phyloP scores from a whole-genome alignment of 139 green algal species.

The Tetraselmis chui region DNA sequence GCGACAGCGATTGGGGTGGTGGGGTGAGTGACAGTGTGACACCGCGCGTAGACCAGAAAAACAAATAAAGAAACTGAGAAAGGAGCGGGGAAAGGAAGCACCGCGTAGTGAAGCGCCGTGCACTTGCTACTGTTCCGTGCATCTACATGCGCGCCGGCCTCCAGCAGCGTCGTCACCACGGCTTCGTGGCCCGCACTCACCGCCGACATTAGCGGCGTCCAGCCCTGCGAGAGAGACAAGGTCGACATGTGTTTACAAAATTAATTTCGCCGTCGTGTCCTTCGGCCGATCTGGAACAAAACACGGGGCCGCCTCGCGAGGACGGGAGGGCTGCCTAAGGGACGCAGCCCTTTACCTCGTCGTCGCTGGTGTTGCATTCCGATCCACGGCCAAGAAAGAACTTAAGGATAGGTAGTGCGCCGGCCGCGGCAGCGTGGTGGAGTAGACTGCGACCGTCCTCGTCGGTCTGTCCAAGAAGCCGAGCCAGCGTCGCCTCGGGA shows the following conservation, averaged over 20 bases:
- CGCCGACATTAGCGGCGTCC: constrained; percentile 58
- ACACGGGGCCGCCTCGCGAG: too few relatives aligned
- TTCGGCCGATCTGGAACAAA: too few relatives aligned
- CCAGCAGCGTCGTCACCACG: constrained; percentile 38
- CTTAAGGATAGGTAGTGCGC: constrained; percentile 10
- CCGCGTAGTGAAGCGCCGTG: constrained; percentile 63
- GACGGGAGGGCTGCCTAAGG: too few relatives aligned
- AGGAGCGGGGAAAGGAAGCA: not conserved
- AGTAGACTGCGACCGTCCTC: constrained; percentile 61
- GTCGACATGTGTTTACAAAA: too few relatives aligned
- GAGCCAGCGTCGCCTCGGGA: constrained; percentile 18
- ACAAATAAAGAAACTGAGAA: too few relatives aligned
- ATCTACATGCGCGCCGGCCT: constrained; percentile 34
- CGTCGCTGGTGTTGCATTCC: constrained; percentile 26
- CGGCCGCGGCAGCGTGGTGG: constrained; percentile 37
- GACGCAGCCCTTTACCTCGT: too few relatives aligned
- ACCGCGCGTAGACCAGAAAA: too few relatives aligned
- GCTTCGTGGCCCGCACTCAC: constrained; percentile 44
- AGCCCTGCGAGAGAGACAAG: constrained; percentile 57
- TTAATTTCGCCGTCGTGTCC: too few relatives aligned
- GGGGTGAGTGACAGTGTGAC: too few relatives aligned
- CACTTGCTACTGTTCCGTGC: constrained; percentile 36
- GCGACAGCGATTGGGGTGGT: too few relatives aligned
- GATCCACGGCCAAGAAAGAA: not conserved
- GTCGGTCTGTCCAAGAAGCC: constrained; percentile 34